Conservation (phyloP, 768 basidiomycete genomes). For the Cystobasidium tubakii region DNA sequence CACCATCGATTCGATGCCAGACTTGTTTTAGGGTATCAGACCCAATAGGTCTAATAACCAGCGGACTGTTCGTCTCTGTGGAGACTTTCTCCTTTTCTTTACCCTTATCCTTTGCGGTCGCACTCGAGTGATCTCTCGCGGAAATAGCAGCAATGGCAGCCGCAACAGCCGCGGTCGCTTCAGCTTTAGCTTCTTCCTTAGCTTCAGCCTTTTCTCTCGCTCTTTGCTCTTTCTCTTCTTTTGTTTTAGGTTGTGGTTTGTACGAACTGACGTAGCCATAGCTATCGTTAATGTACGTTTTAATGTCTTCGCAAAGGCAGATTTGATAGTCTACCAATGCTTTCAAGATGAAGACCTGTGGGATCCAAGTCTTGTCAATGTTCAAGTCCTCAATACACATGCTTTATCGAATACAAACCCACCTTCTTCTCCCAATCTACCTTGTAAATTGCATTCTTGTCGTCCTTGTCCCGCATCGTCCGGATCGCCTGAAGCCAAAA, state of each 20-base stretch:
- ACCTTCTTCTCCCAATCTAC: conserved; percentile 27
- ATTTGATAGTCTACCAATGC: conserved; percentile 27
- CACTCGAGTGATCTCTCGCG: not conserved
- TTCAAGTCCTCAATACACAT: too few relatives aligned
- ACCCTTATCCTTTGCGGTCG: not conserved
- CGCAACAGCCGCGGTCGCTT: not conserved
- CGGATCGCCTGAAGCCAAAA: not conserved
- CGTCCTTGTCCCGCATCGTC: conserved; percentile 5
- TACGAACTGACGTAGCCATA: conserved; percentile 15
- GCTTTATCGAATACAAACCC: not conserved
- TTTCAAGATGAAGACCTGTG: conserved; percentile 5
- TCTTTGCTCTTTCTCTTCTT: conserved; percentile 3
- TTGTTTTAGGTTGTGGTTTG: not conserved
- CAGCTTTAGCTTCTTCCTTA: conserved; percentile 18
- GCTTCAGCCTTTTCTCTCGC: conserved; percentile 16
- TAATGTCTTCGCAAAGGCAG: not conserved
- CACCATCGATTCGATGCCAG: conserved; percentile 30
- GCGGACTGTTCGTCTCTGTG: not conserved
- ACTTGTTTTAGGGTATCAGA: not conserved
- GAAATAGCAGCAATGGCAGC: not conserved
- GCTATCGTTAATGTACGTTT: conserved; percentile 16
- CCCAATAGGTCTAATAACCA: conserved; percentile 10
- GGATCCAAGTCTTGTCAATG: not conserved
- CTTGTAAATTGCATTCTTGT: conserved; percentile 20
- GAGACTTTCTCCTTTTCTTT: conserved; percentile 13